Conservation (phyloP, 805 yeast species). For the Lachancea sp. region DNA sequence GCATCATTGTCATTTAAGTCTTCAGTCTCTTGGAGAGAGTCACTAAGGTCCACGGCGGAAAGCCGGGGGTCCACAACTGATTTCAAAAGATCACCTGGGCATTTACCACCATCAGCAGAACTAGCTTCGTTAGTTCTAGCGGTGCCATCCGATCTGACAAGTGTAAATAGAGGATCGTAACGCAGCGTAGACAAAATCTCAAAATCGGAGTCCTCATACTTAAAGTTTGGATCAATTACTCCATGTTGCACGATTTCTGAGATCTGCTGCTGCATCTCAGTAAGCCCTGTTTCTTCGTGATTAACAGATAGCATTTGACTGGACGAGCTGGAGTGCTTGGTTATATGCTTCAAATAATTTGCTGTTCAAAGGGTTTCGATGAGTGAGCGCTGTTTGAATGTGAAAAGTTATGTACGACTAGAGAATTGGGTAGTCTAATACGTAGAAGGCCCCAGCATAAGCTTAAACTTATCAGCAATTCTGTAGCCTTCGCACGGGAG, state of each 20-base stretch:
- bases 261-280: slow-evolving; percentile 14
- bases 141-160: too few relatives aligned
- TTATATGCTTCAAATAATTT: too few relatives aligned
- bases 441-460: too few relatives aligned
- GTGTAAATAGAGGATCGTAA: slow-evolving; percentile 57
- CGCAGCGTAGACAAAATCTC: slow-evolving; percentile 65
- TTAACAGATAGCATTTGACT: slow-evolving; percentile 1
- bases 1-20: background rate
- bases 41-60: background rate
- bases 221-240: slow-evolving; percentile 16
- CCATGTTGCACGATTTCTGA: slow-evolving; percentile 17
- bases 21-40: background rate
- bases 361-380: background rate
- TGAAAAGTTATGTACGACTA: background rate
- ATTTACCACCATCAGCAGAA: background rate
- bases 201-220: slow-evolving; percentile 33
- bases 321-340: too few relatives aligned
- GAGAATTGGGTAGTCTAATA: background rate
- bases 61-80: slow-evolving; percentile 2
- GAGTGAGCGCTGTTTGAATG: background rate
- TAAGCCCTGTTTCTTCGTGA: slow-evolving; percentile 11
- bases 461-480: too few relatives aligned
- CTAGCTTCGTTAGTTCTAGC: too few relatives aligned
- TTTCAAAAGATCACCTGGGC: background rate
- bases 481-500: too few relatives aligned